phyloP scores from a whole-genome alignment of 352 stramenopile genomes.

The Globisporangium irregulare region DNA sequence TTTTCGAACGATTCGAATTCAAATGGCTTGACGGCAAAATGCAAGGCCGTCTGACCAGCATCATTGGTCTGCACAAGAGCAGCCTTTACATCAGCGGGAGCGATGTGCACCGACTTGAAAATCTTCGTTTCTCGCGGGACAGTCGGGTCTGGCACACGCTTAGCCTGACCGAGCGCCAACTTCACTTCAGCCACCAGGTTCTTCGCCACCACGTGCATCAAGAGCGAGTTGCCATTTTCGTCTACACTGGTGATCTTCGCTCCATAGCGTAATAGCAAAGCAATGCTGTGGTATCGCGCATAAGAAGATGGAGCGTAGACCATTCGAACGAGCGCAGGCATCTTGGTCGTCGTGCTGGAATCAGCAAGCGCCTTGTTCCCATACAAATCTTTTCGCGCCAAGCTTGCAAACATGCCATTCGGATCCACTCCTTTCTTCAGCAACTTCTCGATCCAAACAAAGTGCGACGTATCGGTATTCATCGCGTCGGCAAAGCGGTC shows the following conservation, averaged over 20 bases:
- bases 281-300: slow-evolving; percentile 38
- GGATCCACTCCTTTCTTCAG: slow-evolving; percentile 54
- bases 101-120: slow-evolving; percentile 43
- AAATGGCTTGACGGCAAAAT: slow-evolving; percentile 59
- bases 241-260: slow-evolving; percentile 49
- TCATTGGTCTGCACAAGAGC: slow-evolving; percentile 42
- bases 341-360: slow-evolving; percentile 24
- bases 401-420: slow-evolving; percentile 43
- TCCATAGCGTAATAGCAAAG: slow-evolving; percentile 52
- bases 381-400: slow-evolving; percentile 31
- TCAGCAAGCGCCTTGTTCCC: slow-evolving; percentile 30
- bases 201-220: slow-evolving; percentile 56
- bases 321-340: slow-evolving; percentile 46
- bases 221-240: slow-evolving; percentile 47
- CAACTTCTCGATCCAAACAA: slow-evolving; percentile 45
- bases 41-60: slow-evolving; percentile 43
- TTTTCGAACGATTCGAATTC: slow-evolving; percentile 72
- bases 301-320: slow-evolving; percentile 30
- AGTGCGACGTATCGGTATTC: slow-evolving; percentile 23
- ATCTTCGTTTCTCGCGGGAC: slow-evolving; percentile 26
- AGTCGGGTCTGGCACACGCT: slow-evolving; percentile 38
- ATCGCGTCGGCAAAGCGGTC: slow-evolving; percentile 50
- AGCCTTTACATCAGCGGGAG: slow-evolving; percentile 34
- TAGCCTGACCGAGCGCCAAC: slow-evolving; percentile 43
- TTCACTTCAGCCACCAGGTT: slow-evolving; percentile 50